Percentiles rank a stretch among this genome's conserved stretches.
phyloP scores from a whole-genome alignment of 1,284 basidiomycete species.

The Cutaneotrichosporon cutaneum region DNA sequence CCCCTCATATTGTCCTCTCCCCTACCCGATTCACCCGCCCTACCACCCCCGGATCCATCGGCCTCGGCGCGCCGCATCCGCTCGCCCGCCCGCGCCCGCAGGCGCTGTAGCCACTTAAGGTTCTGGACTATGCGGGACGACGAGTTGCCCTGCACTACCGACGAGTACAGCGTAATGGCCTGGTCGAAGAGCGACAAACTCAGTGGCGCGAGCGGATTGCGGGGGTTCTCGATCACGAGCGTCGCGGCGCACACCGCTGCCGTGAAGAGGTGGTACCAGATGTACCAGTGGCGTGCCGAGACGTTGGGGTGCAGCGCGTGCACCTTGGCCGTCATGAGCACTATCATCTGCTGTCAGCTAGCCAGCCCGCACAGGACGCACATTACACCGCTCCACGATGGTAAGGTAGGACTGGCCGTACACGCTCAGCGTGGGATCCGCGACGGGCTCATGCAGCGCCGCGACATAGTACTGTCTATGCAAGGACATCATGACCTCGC shows the following conservation, averaged over 20 bases:
- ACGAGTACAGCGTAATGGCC: slow-evolving; percentile 29
- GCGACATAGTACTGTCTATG: slow-evolving; percentile 33
- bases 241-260: slow-evolving; percentile 37
- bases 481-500: slow-evolving; percentile 30
- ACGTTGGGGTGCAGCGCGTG: slow-evolving; percentile 34
- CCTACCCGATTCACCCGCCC: background rate
- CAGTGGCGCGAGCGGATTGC: slow-evolving; percentile 28
- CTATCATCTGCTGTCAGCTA: slow-evolving; percentile 28
- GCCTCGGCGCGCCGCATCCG: slow-evolving; percentile 9
- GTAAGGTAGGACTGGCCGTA: slow-evolving; percentile 30
- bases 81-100: slow-evolving; percentile 21
- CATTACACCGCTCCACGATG: slow-evolving; percentile 34
- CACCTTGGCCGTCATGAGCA: slow-evolving; percentile 29
- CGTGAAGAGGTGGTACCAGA: slow-evolving; percentile 35
- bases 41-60: background rate
- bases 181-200: slow-evolving; percentile 30
- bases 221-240: slow-evolving; percentile 31
- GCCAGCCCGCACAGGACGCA: slow-evolving; percentile 8
- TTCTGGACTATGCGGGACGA: slow-evolving; percentile 29
- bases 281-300: slow-evolving; percentile 34
- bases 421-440: slow-evolving; percentile 23
- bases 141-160: slow-evolving; percentile 22
- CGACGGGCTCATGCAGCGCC: slow-evolving; percentile 24
- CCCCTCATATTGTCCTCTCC: background rate
- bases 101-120: slow-evolving; percentile 32